Percentiles rank a stretch among this genome's conserved stretches.
phyloP scores from a whole-genome alignment of 2,329 filamentous ascomycete genomes.

The Talaromyces verruculosus region DNA sequence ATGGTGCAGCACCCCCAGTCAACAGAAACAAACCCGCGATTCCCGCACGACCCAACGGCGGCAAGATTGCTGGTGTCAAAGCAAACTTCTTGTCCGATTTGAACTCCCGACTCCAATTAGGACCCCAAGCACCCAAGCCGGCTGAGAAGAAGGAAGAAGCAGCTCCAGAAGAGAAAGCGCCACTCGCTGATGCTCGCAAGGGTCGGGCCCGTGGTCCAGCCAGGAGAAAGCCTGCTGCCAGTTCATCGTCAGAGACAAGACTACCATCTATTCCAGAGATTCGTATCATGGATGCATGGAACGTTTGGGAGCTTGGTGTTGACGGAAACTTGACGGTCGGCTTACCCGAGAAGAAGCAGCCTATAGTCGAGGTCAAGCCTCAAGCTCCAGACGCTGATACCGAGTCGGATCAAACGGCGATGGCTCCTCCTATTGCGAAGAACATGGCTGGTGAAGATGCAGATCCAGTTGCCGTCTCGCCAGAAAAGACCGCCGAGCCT shows the following conservation, averaged over 20 bases:
- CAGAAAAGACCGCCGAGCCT: slow-evolving; percentile 6
- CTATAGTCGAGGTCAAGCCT: slow-evolving; percentile 15
- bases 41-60: slow-evolving; percentile 72
- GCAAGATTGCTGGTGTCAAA: slow-evolving; percentile 88
- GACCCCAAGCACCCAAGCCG: slow-evolving; percentile 75
- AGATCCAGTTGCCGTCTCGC: slow-evolving; percentile 29
- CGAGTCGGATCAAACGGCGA: slow-evolving; percentile 22
- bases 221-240: slow-evolving; percentile 66
- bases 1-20: slow-evolving; percentile 38
- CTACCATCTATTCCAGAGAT: slow-evolving; percentile 40
- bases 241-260: slow-evolving; percentile 38
- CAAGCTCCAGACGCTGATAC: slow-evolving; percentile 18
- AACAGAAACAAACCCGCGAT: slow-evolving; percentile 79
- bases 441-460: slow-evolving; percentile 37
- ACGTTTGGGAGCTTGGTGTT: slow-evolving; percentile 41
- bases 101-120: slow-evolving; percentile 82
- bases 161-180: slow-evolving; percentile 66
- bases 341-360: slow-evolving; percentile 5
- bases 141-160: slow-evolving; percentile 61
- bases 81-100: slow-evolving; percentile 90
- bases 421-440: slow-evolving; percentile 35
- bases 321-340: slow-evolving; percentile 33
- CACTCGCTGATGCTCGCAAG: slow-evolving; percentile 87
- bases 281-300: slow-evolving; percentile 41
- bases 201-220: slow-evolving; percentile 84